Conservation (phyloP, 139 green algal genomes). For the Yamagishiella unicocca region DNA sequence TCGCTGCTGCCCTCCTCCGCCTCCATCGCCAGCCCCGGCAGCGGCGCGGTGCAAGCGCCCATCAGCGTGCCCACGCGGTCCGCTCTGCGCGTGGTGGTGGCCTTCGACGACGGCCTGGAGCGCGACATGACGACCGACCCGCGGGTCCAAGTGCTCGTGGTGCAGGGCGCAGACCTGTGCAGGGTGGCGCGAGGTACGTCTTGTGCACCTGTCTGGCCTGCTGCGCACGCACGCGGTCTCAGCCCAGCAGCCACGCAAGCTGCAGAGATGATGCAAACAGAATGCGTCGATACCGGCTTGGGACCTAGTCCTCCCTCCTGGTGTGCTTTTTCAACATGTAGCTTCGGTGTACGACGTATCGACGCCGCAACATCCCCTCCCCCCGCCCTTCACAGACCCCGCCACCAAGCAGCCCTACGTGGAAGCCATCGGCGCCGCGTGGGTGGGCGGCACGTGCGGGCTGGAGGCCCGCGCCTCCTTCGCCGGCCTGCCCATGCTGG, state of each 20-base stretch:
- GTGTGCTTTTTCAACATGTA: too few species aligned
- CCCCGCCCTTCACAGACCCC: background rate
- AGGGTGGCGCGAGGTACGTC: background rate
- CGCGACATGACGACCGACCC: constrained; percentile 55
- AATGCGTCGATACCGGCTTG: too few species aligned
- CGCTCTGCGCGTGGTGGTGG: constrained; percentile 33
- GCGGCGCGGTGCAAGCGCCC: constrained; percentile 46
- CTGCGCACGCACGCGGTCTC: too few species aligned
- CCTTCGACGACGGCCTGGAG: constrained; percentile 51
- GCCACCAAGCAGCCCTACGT: background rate
- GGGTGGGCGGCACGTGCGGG: background rate
- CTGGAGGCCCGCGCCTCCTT: constrained; percentile 45
- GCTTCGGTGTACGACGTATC: too few species aligned
- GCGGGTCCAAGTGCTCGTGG: constrained; percentile 20
- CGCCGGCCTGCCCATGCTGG: constrained; percentile 18
- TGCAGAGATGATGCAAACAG: too few species aligned
- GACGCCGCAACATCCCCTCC: too few species aligned
- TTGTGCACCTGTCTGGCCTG: too few species aligned
- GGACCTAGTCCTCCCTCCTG: too few species aligned
- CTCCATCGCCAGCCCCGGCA: constrained; percentile 35
- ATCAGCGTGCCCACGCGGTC: constrained; percentile 43
- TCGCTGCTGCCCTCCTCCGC: constrained; percentile 19
- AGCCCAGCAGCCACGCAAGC: too few species aligned
- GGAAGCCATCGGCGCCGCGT: background rate
- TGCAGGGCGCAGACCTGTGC: constrained; percentile 49